These are phyloP conservation scores for Umbelopsis sp. DNA, from an alignment of 371 early-diverging fungal species.

Conservation along the genomic window DNA sequence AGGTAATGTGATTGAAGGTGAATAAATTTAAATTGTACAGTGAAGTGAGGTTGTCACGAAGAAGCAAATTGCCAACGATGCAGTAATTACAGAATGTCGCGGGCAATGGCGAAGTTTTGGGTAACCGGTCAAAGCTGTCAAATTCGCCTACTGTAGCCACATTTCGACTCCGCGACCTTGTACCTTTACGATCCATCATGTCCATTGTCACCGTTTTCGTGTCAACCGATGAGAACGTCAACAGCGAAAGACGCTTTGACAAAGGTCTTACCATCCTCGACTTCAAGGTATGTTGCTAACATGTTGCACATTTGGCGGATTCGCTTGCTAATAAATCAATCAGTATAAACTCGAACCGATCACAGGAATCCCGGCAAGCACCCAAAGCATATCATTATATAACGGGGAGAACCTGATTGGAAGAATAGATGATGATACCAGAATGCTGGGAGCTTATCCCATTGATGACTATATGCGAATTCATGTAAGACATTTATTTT, in stretches of 20 bases:
- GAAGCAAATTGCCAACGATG: neutral
- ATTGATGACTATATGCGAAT: constrained; percentile 81
- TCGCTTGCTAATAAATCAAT: neutral
- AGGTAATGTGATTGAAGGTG: too few species aligned
- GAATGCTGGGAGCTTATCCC: constrained; percentile 88
- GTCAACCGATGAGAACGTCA: constrained; percentile 62
- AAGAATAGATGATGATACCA: constrained; percentile 63
- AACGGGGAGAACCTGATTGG: constrained; percentile 64
- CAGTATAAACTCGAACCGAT: constrained; percentile 88
- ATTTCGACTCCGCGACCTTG: neutral
- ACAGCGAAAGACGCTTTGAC: constrained; percentile 81
- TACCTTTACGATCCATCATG: constrained; percentile 31
- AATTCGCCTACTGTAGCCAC: neutral
- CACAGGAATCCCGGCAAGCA: constrained; percentile 81
- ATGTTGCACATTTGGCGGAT: neutral
- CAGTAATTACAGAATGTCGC: too few species aligned
- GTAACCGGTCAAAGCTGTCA: neutral
- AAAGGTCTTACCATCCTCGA: constrained; percentile 70
- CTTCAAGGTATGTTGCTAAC: constrained; percentile 62
- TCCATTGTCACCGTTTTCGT: constrained; percentile 81
- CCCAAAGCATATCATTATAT: constrained; percentile 70
- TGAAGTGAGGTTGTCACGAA: neutral
- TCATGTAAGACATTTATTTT: constrained; percentile 40
- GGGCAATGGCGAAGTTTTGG: too few species aligned
- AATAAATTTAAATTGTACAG: too few species aligned